phyloP scores from a whole-genome alignment of 306 rosid genomes.

The Sicyos edulis region DNA sequence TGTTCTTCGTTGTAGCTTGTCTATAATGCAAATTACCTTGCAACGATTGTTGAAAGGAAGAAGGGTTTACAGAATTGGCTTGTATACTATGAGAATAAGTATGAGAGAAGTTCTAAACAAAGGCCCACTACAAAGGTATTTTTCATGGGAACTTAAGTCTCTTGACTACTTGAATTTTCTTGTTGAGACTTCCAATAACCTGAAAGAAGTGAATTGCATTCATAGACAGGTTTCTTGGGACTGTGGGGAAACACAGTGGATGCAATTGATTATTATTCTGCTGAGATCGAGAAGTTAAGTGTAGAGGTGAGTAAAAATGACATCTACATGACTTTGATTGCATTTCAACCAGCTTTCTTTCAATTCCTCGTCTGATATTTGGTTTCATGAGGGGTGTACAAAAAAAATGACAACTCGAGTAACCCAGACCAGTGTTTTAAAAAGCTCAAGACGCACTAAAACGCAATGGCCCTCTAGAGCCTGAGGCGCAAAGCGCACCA shows the following conservation, averaged over 20 bases:
- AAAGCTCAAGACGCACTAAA: no score
- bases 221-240: constrained; percentile 80
- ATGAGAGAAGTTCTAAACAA: constrained; percentile 46
- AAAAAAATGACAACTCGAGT: no score
- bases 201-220: constrained; percentile 28
- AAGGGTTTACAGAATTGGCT: constrained; percentile 54
- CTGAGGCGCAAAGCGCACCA: no score
- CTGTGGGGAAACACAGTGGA: constrained; percentile 55
- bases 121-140: constrained; percentile 77
- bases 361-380: background rate
- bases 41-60: constrained; percentile 54
- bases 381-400: background rate
- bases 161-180: constrained; percentile 15
- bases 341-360: constrained; percentile 1
- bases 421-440: no score
- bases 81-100: constrained; percentile 67
- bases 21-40: constrained; percentile 68
- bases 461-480: no score
- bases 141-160: constrained; percentile 26
- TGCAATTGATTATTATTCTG: constrained; percentile 56
- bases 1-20: constrained; percentile 50
- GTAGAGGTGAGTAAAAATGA: constrained; percentile 44
- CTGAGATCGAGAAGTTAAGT: constrained; percentile 36
- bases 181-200: constrained; percentile 30
- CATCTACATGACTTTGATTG: background rate